phyloP scores from a whole-genome alignment of 148 eudicot genomes.

The Talinum fruticosum region DNA sequence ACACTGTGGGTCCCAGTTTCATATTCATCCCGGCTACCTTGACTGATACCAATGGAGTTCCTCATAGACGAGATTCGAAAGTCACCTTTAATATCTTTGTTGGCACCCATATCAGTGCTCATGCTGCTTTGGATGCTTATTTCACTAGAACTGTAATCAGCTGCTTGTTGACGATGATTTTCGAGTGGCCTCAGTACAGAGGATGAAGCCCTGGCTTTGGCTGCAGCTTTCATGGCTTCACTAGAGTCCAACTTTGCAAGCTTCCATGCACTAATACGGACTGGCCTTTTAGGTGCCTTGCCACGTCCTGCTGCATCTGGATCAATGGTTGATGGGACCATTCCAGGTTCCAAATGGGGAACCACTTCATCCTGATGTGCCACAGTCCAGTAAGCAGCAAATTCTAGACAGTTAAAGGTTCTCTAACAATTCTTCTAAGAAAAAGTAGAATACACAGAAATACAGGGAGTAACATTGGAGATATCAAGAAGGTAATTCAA shows the following conservation, averaged over 20 bases:
- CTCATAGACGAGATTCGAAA: slow-evolving; percentile 38
- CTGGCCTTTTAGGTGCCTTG: slow-evolving; percentile 61
- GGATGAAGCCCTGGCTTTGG: slow-evolving; percentile 95
- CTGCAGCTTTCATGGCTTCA: slow-evolving; percentile 87
- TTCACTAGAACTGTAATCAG: slow-evolving; percentile 72
- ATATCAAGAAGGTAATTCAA: background rate
- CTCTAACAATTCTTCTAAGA: background rate
- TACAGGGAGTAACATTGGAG: background rate
- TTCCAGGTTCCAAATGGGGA: slow-evolving; percentile 92
- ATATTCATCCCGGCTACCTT: slow-evolving; percentile 82
- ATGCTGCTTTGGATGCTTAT: slow-evolving; percentile 77
- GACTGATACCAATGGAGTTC: slow-evolving; percentile 68
- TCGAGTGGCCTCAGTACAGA: slow-evolving; percentile 86
- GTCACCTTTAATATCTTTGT: slow-evolving; percentile 50
- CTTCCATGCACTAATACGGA: slow-evolving; percentile 86
- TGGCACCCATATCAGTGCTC: slow-evolving; percentile 63
- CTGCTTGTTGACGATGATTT: slow-evolving; percentile 37
- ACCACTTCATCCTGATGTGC: slow-evolving; percentile 87
- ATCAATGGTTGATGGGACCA: slow-evolving; percentile 88
- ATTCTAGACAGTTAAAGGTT: background rate
- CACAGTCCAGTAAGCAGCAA: slow-evolving; percentile 2
- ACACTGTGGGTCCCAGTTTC: slow-evolving; percentile 84
- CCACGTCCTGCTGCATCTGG: slow-evolving; percentile 69
- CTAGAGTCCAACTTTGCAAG: slow-evolving; percentile 83
- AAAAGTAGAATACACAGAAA: background rate